These are phyloP conservation scores for Phytophthora syringae DNA, from an alignment of 352 stramenopile genomes.

Conservation along the genomic window DNA sequence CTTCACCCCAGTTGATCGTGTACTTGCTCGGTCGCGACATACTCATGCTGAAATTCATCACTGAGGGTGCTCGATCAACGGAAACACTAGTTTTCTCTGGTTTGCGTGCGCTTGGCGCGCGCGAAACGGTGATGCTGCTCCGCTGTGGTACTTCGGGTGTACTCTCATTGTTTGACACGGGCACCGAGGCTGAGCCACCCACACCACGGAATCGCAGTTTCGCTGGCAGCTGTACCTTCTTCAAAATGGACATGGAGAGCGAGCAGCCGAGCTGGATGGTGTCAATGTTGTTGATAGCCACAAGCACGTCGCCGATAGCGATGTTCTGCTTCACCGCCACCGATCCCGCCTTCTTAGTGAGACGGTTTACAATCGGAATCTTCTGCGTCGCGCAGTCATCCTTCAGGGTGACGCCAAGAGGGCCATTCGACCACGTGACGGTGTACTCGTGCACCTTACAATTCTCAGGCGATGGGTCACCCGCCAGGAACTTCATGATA, in stretches of 20 bases:
- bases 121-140: slow-evolving; percentile 37
- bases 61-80: slow-evolving; percentile 30
- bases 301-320: slow-evolving; percentile 83
- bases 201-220: slow-evolving; percentile 88
- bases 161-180: slow-evolving; percentile 21
- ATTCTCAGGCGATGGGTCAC: slow-evolving; percentile 50
- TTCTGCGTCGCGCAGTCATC: slow-evolving; percentile 87
- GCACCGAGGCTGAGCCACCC: slow-evolving; percentile 53
- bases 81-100: slow-evolving; percentile 15
- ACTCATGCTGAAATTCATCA: slow-evolving; percentile 54
- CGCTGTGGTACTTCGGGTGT: slow-evolving; percentile 16
- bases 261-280: slow-evolving; percentile 89
- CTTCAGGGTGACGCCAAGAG: slow-evolving; percentile 85
- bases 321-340: slow-evolving; percentile 91
- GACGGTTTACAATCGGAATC: slow-evolving; percentile 86
- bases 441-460: slow-evolving; percentile 85
- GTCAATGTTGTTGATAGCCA: slow-evolving; percentile 91
- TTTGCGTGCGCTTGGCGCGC: slow-evolving; percentile 26
- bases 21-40: slow-evolving; percentile 76
- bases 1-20: slow-evolving; percentile 81
- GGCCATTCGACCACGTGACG: slow-evolving; percentile 88
- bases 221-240: slow-evolving; percentile 86
- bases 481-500: slow-evolving; percentile 86
- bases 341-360: slow-evolving; percentile 87
- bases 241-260: slow-evolving; percentile 89